Evolutionary conservation across 2,329 filamentous ascomycete species (phyloP).

Genomic region (Nemania sp.): DNA sequence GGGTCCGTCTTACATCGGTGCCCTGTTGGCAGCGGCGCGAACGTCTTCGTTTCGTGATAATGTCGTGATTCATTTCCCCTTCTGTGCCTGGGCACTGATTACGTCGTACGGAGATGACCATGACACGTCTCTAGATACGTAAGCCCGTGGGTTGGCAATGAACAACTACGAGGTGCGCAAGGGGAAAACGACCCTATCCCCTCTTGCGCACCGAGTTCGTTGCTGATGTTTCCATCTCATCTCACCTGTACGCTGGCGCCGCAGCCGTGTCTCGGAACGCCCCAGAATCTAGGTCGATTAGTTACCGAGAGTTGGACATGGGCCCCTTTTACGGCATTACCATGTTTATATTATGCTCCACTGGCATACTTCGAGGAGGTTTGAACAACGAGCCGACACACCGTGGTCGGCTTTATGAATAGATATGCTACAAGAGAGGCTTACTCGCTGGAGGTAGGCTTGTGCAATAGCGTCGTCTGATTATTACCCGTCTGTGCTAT

Average conservation of each 20-base stretch:
- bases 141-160: background rate
- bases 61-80: background rate
- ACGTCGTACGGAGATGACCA: slow-evolving; percentile 5
- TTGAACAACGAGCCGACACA: no score
- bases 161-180: background rate
- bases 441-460: background rate
- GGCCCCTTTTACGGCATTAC: background rate
- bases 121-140: background rate
- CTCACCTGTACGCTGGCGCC: background rate
- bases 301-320: background rate
- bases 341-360: background rate
- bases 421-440: no score
- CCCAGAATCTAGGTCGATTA: background rate
- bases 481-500: no score
- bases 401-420: no score
- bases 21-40: background rate
- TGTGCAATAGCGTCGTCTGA: background rate
- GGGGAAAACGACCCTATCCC: background rate
- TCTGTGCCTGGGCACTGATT: background rate
- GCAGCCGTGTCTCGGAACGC: background rate
- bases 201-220: background rate
- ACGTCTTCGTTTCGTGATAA: background rate
- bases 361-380: no score
- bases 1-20: slow-evolving; percentile 1
- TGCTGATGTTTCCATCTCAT: background rate